These are phyloP conservation scores for Abrus precatorius DNA, from an alignment of 306 rosid species.

Conservation along the genomic window DNA sequence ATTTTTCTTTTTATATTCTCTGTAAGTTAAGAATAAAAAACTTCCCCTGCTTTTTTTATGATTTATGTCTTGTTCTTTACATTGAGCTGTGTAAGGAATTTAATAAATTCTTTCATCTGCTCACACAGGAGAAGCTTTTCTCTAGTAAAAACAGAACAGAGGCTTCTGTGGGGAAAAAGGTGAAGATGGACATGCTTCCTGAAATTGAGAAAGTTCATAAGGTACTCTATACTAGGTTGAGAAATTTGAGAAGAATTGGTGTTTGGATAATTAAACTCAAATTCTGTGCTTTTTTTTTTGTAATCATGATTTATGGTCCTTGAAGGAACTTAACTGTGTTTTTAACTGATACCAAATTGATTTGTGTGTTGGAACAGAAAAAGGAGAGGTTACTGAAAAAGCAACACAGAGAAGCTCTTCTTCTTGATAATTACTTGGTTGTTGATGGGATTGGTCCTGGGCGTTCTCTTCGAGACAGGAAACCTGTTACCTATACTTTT, in stretches of 20 bases:
- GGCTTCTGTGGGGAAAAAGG: conserved; percentile 86
- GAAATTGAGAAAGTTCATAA: conserved; percentile 98
- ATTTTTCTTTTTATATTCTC: conserved; percentile 8
- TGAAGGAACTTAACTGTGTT: conserved; percentile 22
- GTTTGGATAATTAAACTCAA: conserved; percentile 22
- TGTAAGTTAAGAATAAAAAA: not conserved
- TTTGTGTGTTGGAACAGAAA: conserved; percentile 63
- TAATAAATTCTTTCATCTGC: conserved; percentile 47
- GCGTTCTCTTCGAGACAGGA: conserved; percentile 98
- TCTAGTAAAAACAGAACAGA: conserved; percentile 90
- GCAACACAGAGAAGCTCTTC: conserved; percentile 97
- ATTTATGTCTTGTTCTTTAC: conserved; percentile 8
- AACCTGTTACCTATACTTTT: conserved; percentile 96
- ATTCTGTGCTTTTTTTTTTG: not conserved
- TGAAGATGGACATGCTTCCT: conserved; percentile 96
- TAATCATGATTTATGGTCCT: conserved; percentile 36
- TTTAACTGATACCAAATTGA: conserved; percentile 34
- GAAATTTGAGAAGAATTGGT: conserved; percentile 32
- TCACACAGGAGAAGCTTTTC: conserved; percentile 90
- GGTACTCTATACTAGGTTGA: conserved; percentile 59
- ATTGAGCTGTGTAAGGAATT: conserved; percentile 44
- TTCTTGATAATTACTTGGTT: conserved; percentile 82
- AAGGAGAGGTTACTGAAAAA: conserved; percentile 95
- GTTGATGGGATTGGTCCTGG: conserved; percentile 92
- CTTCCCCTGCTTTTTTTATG: not conserved